Evolutionary conservation across 345 rosid species (phyloP).

Genomic region (Eucalyptus sideroxylon): DNA sequence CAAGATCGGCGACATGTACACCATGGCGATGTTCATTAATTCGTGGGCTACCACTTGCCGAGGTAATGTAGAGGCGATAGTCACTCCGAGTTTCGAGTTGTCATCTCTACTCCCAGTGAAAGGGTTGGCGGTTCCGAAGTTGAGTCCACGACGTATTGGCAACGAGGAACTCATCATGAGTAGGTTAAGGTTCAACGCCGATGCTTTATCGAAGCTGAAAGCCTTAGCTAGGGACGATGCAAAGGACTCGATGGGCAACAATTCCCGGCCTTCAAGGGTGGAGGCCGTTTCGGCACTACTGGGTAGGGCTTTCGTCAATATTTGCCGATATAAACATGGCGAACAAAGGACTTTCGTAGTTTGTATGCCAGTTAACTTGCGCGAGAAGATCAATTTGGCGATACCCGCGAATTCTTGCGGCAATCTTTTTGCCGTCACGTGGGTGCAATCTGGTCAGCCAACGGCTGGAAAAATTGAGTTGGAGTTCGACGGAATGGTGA

Average conservation of each 20-base stretch:
- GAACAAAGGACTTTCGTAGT: neutral
- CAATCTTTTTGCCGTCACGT: neutral
- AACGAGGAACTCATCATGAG: neutral
- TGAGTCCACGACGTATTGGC: neutral
- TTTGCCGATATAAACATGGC: neutral
- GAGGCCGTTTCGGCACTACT: neutral
- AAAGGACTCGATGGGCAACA: neutral
- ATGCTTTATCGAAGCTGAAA: neutral
- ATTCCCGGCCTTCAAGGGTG: neutral
- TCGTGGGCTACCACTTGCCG: too few species aligned
- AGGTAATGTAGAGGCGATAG: too few species aligned
- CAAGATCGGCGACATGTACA: too few species aligned
- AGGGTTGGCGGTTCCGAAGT: neutral
- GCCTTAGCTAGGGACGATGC: neutral
- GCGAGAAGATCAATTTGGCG: neutral
- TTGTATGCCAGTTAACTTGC: neutral
- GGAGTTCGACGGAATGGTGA: too few species aligned
- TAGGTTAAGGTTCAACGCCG: neutral
- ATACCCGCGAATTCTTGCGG: neutral
- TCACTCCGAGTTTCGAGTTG: too few species aligned
- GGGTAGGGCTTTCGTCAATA: neutral
- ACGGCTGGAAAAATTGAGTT: too few species aligned
- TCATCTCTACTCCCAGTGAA: too few species aligned
- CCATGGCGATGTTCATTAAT: too few species aligned
- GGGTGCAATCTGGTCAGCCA: too few species aligned